These are phyloP conservation scores for Neurospora sp. DNA, from an alignment of 2,329 filamentous ascomycete genomes.

Conservation along the genomic window DNA sequence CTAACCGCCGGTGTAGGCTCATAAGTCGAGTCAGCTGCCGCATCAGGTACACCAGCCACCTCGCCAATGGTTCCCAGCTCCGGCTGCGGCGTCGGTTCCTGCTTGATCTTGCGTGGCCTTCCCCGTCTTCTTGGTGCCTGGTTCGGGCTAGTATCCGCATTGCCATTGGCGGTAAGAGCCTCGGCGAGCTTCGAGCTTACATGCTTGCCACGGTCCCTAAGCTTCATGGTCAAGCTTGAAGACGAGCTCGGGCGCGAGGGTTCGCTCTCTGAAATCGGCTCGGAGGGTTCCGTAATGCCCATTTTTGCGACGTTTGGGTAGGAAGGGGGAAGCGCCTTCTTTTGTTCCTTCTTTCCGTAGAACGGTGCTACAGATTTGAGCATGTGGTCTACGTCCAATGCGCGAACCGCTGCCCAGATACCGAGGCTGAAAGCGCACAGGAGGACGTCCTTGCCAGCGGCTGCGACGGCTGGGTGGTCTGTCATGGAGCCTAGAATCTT, in stretches of 20 bases:
- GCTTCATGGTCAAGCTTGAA: background rate
- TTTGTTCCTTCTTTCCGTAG: constrained; percentile 9
- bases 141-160: constrained; percentile 1
- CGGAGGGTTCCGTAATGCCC: background rate
- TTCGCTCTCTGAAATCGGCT: constrained; percentile 1
- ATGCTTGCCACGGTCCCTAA: constrained; percentile 13
- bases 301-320: background rate
- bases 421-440: constrained; percentile 43
- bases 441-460: constrained; percentile 48
- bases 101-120: constrained; percentile 19
- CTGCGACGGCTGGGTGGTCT: constrained; percentile 48
- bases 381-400: constrained; percentile 40
- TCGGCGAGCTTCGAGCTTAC: constrained; percentile 1
- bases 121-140: constrained; percentile 16
- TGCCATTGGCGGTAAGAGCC: background rate
- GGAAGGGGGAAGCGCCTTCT: background rate
- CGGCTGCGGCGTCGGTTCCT: constrained; percentile 9
- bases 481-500: constrained; percentile 39
- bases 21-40: constrained; percentile 25
- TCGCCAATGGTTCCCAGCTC: constrained; percentile 4
- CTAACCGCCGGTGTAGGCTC: constrained; percentile 26
- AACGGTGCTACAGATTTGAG: constrained; percentile 28
- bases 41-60: background rate
- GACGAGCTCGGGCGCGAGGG: constrained; percentile 11
- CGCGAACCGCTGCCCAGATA: constrained; percentile 45